A percentile compares a stretch with the other conserved stretches of the same genome.
These are phyloP conservation scores for Graphiopsis chlorocephala DNA, from an alignment of 2,329 filamentous ascomycete species.

Conservation along the genomic window DNA sequence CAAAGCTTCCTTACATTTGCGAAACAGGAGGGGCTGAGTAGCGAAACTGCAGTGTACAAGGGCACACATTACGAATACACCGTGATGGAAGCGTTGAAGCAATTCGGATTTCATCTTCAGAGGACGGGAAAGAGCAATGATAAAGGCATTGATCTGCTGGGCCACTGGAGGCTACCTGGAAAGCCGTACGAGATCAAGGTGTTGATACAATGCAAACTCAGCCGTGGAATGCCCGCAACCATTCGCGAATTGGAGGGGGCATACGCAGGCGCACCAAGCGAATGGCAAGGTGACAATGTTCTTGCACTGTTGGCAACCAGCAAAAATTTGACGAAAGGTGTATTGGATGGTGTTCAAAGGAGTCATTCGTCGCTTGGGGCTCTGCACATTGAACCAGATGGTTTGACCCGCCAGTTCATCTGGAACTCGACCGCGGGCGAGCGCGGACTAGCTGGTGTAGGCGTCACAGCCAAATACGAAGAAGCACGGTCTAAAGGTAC, in stretches of 20 bases:
- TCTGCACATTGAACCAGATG: slow-evolving; percentile 58
- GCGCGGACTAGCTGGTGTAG: slow-evolving; percentile 58
- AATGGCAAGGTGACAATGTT: slow-evolving; percentile 65
- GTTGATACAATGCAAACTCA: slow-evolving; percentile 67
- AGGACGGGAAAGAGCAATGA: slow-evolving; percentile 67
- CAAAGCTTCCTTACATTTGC: slow-evolving; percentile 65
- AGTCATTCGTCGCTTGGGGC: slow-evolving; percentile 72
- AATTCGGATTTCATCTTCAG: slow-evolving; percentile 62
- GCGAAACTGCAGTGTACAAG: slow-evolving; percentile 59
- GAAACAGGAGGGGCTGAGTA: slow-evolving; percentile 53
- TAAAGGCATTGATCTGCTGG: slow-evolving; percentile 71
- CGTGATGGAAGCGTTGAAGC: slow-evolving; percentile 54
- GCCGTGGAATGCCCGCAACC: slow-evolving; percentile 54
- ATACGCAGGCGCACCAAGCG: slow-evolving; percentile 68
- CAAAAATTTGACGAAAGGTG: slow-evolving; percentile 71
- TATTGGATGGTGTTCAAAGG: slow-evolving; percentile 67
- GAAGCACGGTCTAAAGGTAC: background rate
- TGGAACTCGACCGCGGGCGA: slow-evolving; percentile 68
- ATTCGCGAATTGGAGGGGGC: slow-evolving; percentile 79
- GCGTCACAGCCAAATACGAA: slow-evolving; percentile 26
- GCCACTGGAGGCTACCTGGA: slow-evolving; percentile 62
- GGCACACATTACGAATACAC: slow-evolving; percentile 79
- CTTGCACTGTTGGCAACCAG: slow-evolving; percentile 70
- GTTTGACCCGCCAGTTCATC: slow-evolving; percentile 63
- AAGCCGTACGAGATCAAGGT: slow-evolving; percentile 36